Evolutionary conservation across 768 basidiomycete species (phyloP).

Genomic region (Termitomyces sp.): DNA sequence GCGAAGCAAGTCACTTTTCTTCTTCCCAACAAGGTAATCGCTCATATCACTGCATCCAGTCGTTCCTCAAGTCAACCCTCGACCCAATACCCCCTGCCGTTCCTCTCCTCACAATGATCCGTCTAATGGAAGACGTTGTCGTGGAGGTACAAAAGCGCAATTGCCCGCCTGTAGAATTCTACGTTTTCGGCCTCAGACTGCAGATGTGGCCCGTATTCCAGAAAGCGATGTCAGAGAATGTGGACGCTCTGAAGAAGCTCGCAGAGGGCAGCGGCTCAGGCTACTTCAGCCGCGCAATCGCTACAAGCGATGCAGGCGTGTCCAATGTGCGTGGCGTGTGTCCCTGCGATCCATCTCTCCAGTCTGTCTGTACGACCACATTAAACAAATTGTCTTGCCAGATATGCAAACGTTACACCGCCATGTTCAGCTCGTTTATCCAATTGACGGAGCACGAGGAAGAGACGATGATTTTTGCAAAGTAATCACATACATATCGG

Average conservation of each 20-base stretch:
- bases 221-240: slow-evolving; percentile 79
- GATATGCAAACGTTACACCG: slow-evolving; percentile 76
- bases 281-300: slow-evolving; percentile 55
- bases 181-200: slow-evolving; percentile 74
- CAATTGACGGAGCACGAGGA: slow-evolving; percentile 78
- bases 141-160: slow-evolving; percentile 70
- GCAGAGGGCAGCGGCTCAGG: slow-evolving; percentile 65
- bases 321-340: slow-evolving; percentile 56
- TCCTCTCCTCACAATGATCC: slow-evolving; percentile 86
- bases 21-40: not conserved
- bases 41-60: slow-evolving; percentile 31
- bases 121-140: slow-evolving; percentile 79
- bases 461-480: slow-evolving; percentile 95
- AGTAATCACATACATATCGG: slow-evolving; percentile 59
- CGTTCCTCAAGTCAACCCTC: slow-evolving; percentile 62
- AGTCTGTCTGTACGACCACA: too few relatives aligned
- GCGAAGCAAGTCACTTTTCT: slow-evolving; percentile 45
- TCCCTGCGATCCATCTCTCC: not conserved
- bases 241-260: slow-evolving; percentile 76
- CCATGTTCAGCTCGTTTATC: slow-evolving; percentile 79
- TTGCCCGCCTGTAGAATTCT: slow-evolving; percentile 77
- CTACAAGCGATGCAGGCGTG: slow-evolving; percentile 67
- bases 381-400: slow-evolving; percentile 17
- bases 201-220: slow-evolving; percentile 94
- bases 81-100: slow-evolving; percentile 72